phyloP scores from a whole-genome alignment of 257 asterid genomes.

The Anisodus acutangulus region DNA sequence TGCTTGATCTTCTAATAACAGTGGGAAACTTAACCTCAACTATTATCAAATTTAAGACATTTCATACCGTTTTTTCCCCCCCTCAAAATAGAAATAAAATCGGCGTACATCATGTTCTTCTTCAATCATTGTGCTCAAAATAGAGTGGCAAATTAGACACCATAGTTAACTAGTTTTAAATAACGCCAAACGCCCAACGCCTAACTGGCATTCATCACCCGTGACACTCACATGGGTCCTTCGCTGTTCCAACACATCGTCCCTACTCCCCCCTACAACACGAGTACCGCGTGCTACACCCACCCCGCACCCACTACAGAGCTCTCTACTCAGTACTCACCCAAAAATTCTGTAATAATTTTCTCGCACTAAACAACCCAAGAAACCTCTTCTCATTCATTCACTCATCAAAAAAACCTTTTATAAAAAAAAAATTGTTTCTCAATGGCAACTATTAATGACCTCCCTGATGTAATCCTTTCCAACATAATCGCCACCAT shows the following conservation, averaged over 20 bases:
- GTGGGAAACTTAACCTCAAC: no score
- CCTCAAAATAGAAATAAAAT: no score
- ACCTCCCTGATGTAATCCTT: conserved; percentile 75
- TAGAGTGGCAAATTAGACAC: no score
- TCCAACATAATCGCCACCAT: conserved; percentile 69
- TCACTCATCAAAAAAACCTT: background rate
- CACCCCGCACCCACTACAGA: no score
- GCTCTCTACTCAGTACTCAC: background rate
- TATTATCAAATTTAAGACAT: no score
- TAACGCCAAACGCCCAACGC: background rate
- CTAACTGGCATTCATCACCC: background rate
- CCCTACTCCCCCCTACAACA: background rate
- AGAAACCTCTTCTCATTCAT: background rate
- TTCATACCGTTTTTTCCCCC: no score
- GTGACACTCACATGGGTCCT: background rate
- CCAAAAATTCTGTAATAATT: background rate
- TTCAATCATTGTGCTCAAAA: no score
- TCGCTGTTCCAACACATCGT: background rate
- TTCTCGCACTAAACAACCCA: background rate
- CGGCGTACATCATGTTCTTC: no score
- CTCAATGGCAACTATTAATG: conserved; percentile 40
- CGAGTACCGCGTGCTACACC: background rate
- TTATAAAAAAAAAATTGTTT: no score
- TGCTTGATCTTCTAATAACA: no score
- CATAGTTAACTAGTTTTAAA: no score